Percentiles rank a stretch among this genome's conserved stretches.
phyloP scores from a whole-genome alignment of 1,284 basidiomycete genomes.

The Dichomitus squalens region DNA sequence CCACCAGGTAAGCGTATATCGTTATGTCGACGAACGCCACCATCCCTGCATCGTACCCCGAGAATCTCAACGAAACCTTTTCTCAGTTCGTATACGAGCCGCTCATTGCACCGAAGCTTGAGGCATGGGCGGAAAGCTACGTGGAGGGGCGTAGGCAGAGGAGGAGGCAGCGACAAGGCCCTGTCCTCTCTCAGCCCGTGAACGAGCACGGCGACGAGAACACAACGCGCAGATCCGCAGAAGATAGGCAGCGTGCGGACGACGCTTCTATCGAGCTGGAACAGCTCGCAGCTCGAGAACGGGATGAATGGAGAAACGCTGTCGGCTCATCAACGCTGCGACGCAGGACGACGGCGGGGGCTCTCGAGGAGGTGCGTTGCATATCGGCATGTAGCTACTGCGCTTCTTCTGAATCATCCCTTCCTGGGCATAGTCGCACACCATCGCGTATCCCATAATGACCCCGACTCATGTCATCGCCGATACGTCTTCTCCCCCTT shows the following conservation, averaged over 20 bases:
- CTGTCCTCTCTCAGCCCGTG: conserved; percentile 23
- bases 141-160: conserved; percentile 40
- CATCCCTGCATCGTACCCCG: neutral
- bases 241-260: conserved; percentile 16
- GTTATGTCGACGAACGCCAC: neutral
- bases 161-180: conserved; percentile 24
- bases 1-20: conserved; percentile 32
- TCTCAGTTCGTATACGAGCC: conserved; percentile 63
- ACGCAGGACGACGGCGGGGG: conserved; percentile 35
- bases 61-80: neutral
- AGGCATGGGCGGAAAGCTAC: conserved; percentile 53
- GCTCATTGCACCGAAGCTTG: conserved; percentile 56
- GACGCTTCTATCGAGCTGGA: conserved; percentile 48
- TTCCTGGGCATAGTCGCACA: conserved; percentile 39
- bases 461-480: conserved; percentile 52
- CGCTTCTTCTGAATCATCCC: neutral
- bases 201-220: conserved; percentile 1
- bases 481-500: conserved; percentile 43
- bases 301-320: conserved; percentile 54
- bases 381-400: neutral
- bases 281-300: conserved; percentile 47
- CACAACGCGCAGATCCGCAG: conserved; percentile 2
- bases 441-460: conserved; percentile 47
- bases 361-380: conserved; percentile 48
- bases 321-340: conserved; percentile 39